A percentile compares a stretch with the other conserved stretches of the same genome.
phyloP scores from a whole-genome alignment of 148 eudicot species.

The Vaccinium vitisidaea region DNA sequence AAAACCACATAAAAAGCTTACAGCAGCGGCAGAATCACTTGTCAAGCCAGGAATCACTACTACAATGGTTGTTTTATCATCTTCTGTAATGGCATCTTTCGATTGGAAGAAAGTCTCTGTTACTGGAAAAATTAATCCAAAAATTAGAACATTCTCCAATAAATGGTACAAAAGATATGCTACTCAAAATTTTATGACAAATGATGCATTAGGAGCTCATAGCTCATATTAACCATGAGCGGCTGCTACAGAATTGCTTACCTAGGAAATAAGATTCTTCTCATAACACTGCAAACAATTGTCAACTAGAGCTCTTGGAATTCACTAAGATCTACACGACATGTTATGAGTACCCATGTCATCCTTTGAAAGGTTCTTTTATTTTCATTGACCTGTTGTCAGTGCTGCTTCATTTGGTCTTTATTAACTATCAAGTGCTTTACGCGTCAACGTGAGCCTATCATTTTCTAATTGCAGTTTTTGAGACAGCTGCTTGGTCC shows the following conservation, averaged over 20 bases:
- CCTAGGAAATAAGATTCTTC: not conserved
- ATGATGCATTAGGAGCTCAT: not conserved
- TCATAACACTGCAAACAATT: not conserved
- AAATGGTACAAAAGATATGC: not conserved
- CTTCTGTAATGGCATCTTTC: constrained; percentile 35
- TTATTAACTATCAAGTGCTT: not conserved
- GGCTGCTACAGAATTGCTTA: not conserved
- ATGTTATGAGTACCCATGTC: too few species aligned
- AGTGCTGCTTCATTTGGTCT: not conserved
- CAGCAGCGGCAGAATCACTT: constrained; percentile 75
- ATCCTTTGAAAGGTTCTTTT: not conserved
- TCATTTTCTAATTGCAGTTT: too few species aligned
- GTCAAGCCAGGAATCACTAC: constrained; percentile 88
- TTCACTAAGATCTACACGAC: not conserved
- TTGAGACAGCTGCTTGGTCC: too few species aligned
- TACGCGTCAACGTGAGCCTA: too few species aligned
- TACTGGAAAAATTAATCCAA: constrained; percentile 32
- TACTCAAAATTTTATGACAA: not conserved
- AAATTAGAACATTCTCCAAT: constrained; percentile 3
- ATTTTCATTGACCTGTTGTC: not conserved
- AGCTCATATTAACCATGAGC: not conserved
- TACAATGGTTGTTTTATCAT: constrained; percentile 60
- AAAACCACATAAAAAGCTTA: constrained; percentile 35
- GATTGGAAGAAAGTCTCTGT: constrained; percentile 31
- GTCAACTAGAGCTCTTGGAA: not conserved